These are phyloP conservation scores for Xylaria sp. DNA, from an alignment of 2,329 filamentous ascomycete genomes.

Conservation along the genomic window DNA sequence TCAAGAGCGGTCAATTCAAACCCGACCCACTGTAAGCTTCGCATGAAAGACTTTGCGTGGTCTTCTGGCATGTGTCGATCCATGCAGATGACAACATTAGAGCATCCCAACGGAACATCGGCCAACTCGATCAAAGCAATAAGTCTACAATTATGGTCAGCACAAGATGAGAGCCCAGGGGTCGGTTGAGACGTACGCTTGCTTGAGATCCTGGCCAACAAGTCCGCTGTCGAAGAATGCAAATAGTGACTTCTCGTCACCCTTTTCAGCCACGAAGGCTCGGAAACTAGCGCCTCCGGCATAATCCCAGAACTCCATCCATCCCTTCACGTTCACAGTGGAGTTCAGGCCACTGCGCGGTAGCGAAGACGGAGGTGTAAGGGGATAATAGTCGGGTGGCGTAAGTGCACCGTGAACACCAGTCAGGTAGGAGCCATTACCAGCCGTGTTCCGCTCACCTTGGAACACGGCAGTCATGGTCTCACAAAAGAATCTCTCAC, in stretches of 20 bases:
- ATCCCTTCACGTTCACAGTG: slow-evolving; percentile 62
- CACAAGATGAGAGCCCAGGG: slow-evolving; percentile 22
- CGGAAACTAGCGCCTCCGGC: slow-evolving; percentile 84
- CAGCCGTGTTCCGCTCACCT: slow-evolving; percentile 86
- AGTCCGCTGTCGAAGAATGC: slow-evolving; percentile 83
- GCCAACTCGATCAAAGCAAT: slow-evolving; percentile 92
- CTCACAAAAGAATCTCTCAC: slow-evolving; percentile 99
- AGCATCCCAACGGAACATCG: slow-evolving; percentile 78
- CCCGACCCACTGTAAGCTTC: slow-evolving; percentile 91
- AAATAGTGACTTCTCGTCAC: slow-evolving; percentile 79
- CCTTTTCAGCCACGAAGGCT: slow-evolving; percentile 80
- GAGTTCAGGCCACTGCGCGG: slow-evolving; percentile 43
- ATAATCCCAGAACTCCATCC: slow-evolving; percentile 88
- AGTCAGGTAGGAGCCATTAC: slow-evolving; percentile 86
- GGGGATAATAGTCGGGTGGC: slow-evolving; percentile 60
- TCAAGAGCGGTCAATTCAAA: slow-evolving; percentile 86
- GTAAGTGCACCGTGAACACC: slow-evolving; percentile 69
- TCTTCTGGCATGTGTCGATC: slow-evolving; percentile 73
- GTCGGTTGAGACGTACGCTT: slow-evolving; percentile 68
- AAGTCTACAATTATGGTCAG: slow-evolving; percentile 65
- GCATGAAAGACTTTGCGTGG: slow-evolving; percentile 74
- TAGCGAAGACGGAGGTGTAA: slow-evolving; percentile 50
- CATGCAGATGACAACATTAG: slow-evolving; percentile 81
- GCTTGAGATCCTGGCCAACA: slow-evolving; percentile 81
- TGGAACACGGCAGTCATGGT: slow-evolving; percentile 92